Evolutionary conservation across 2,329 filamentous ascomycete species (phyloP).

Genomic region (Penicillium sp.): DNA sequence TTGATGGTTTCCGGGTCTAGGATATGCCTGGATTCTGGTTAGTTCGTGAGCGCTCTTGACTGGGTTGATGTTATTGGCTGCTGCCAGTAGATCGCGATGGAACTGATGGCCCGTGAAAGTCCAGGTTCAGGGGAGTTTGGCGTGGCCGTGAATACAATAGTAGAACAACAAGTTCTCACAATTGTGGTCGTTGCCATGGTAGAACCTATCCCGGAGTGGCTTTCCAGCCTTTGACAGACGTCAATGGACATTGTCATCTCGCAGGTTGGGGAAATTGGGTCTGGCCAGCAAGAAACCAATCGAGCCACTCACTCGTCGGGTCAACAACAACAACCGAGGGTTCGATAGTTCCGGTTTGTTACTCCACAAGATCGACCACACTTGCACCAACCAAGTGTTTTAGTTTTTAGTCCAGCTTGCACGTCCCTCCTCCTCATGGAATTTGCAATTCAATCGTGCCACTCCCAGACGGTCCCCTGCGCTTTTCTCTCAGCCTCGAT

Average conservation of each 20-base stretch:
- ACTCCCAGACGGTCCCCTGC: slow-evolving; percentile 4
- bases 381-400: slow-evolving; percentile 17
- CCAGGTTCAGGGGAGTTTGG: neutral
- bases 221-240: neutral
- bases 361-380: slow-evolving; percentile 13
- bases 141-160: neutral
- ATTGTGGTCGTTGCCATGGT: neutral
- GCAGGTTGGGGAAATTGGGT: neutral
- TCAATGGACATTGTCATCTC: neutral
- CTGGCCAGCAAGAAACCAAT: neutral
- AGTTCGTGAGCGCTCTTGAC: neutral
- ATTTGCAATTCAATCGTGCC: slow-evolving; percentile 16
- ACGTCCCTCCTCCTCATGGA: slow-evolving; percentile 11
- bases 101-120: neutral
- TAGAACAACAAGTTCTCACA: neutral
- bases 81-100: neutral
- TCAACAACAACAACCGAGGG: neutral
- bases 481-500: slow-evolving; percentile 1
- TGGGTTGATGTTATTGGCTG: neutral
- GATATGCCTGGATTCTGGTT: neutral
- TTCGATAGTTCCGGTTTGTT: slow-evolving; percentile 2
- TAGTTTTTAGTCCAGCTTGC: slow-evolving; percentile 22
- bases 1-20: neutral
- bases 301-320: neutral
- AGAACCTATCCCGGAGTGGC: neutral